These are phyloP conservation scores for Aristolochia contorta DNA, from an alignment of 164 flowering plant species.

Conservation along the genomic window DNA sequence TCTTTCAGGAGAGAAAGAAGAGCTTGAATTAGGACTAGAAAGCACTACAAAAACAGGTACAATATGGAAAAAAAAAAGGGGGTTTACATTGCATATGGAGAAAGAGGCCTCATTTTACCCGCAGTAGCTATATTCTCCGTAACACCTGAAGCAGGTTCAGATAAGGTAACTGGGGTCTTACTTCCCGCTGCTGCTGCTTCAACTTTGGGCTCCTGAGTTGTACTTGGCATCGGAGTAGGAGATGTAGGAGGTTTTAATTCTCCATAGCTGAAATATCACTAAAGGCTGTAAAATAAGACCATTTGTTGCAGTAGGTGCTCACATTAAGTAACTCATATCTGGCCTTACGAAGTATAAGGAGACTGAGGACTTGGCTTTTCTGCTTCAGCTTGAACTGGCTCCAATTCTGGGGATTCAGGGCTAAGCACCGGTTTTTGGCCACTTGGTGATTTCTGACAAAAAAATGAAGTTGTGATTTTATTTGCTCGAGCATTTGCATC, in stretches of 20 bases:
- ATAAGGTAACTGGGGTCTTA: slow-evolving; percentile 6
- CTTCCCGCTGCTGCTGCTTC: slow-evolving; percentile 5
- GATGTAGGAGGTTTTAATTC: slow-evolving; percentile 49
- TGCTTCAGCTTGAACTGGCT: slow-evolving; percentile 21
- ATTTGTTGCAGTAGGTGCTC: not conserved
- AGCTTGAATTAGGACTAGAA: not conserved
- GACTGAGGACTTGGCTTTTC: slow-evolving; percentile 37
- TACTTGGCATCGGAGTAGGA: slow-evolving; percentile 34
- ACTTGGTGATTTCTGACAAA: slow-evolving; percentile 29
- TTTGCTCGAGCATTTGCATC: not conserved
- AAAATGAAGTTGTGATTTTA: slow-evolving; percentile 1
- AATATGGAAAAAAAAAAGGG: not conserved
- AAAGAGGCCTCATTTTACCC: slow-evolving; percentile 26
- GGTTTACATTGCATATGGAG: slow-evolving; percentile 38
- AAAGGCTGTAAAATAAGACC: not conserved
- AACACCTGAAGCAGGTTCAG: not conserved
- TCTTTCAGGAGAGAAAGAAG: not conserved
- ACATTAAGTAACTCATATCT: not conserved
- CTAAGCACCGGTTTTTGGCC: slow-evolving; percentile 9
- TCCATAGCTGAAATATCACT: slow-evolving; percentile 17
- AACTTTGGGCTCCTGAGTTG: slow-evolving; percentile 3
- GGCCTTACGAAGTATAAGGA: slow-evolving; percentile 55
- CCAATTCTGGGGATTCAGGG: slow-evolving; percentile 21
- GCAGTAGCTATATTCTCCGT: slow-evolving; percentile 8
- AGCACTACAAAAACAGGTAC: no score